Evolutionary conservation across 2,329 filamentous ascomycete species (phyloP).

Genomic region (Gnomoniopsis smithogilvyi): DNA sequence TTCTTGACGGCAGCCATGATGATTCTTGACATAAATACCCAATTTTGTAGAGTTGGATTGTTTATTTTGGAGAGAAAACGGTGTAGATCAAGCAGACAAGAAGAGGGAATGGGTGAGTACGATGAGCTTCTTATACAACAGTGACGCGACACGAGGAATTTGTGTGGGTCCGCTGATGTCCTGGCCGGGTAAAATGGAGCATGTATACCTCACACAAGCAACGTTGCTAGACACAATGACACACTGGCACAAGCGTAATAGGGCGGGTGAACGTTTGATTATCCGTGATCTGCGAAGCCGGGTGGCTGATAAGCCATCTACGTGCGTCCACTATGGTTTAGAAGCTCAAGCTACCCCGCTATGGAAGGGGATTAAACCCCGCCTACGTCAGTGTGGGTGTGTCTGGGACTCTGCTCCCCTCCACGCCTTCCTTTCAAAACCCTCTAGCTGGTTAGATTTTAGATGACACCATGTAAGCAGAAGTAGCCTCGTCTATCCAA

Average conservation of each 20-base stretch:
- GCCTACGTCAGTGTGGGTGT: neutral
- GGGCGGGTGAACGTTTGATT: neutral
- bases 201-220: neutral
- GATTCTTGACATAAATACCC: constrained; percentile 8
- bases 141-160: neutral
- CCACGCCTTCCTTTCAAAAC: too few species aligned
- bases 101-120: neutral
- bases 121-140: constrained; percentile 3
- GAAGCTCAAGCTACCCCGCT: neutral
- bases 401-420: too few species aligned
- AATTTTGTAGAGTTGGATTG: neutral
- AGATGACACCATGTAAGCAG: too few species aligned
- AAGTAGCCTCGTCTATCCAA: too few species aligned
- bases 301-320: neutral
- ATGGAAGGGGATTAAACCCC: neutral
- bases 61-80: neutral
- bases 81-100: too few species aligned
- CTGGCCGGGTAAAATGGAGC: neutral
- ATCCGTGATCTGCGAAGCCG: constrained; percentile 11
- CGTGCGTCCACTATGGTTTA: neutral
- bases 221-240: neutral
- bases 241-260: neutral
- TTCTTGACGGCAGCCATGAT: constrained; percentile 29
- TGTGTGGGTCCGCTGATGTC: neutral
- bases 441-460: too few species aligned